Evolutionary conservation across 441 rosid genomes (phyloP).

Genomic region (Caryocar brasiliense): DNA sequence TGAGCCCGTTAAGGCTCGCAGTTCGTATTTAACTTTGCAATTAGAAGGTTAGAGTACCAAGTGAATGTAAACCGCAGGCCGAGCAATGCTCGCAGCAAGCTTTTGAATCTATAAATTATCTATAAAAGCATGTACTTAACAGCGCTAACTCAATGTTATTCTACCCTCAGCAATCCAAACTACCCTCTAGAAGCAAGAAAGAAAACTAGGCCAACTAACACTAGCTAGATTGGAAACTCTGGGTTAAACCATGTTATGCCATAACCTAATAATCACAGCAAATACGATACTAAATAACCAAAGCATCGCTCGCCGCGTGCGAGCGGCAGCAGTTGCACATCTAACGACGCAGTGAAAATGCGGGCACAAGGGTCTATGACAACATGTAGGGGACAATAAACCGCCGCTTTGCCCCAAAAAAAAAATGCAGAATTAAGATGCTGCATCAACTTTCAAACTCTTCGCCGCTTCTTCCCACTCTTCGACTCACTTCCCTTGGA

Average conservation of each 20-base stretch:
- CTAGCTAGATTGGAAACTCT: slow-evolving; percentile 26
- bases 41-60: background rate
- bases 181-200: slow-evolving; percentile 9
- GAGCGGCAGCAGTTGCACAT: slow-evolving; percentile 5
- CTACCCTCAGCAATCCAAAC: slow-evolving; percentile 13
- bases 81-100: slow-evolving; percentile 7
- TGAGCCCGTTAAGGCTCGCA: background rate
- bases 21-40: background rate
- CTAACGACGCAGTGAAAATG: slow-evolving; percentile 4
- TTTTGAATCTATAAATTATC: slow-evolving; percentile 17
- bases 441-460: slow-evolving; percentile 14
- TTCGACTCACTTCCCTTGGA: slow-evolving; percentile 45
- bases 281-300: slow-evolving; percentile 5
- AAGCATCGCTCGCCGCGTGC: slow-evolving; percentile 20
- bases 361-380: background rate
- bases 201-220: slow-evolving; percentile 18
- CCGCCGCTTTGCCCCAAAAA: background rate
- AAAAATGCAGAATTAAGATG: too few species aligned
- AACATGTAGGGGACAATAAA: background rate
- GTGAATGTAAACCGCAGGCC: too few species aligned
- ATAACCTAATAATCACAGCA: slow-evolving; percentile 1
- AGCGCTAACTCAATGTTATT: slow-evolving; percentile 18
- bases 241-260: slow-evolving; percentile 3
- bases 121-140: slow-evolving; percentile 16
- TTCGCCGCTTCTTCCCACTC: slow-evolving; percentile 58